A percentile compares a stretch with the other conserved stretches of the same genome.
phyloP scores from a whole-genome alignment of 2,329 filamentous ascomycete genomes.

The Hypoxylon sp. region DNA sequence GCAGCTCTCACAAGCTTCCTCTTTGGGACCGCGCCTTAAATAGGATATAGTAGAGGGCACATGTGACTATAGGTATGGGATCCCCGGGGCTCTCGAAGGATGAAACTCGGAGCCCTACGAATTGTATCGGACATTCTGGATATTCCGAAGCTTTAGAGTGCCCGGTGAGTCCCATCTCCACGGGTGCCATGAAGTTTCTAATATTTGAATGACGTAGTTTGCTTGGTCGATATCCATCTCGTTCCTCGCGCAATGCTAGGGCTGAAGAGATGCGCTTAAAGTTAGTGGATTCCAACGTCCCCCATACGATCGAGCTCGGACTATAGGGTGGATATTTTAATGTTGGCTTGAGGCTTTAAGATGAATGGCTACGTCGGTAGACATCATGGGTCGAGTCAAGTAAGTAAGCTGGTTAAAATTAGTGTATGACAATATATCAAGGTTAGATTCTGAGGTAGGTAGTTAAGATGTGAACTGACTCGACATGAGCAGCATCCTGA shows the following conservation, averaged over 20 bases:
- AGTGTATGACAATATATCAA: constrained; percentile 8
- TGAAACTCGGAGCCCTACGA: neutral
- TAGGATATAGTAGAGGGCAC: neutral
- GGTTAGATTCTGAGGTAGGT: neutral
- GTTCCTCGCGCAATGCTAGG: neutral
- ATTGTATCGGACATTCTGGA: constrained; percentile 21
- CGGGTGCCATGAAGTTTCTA: neutral
- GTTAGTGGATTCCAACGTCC: constrained; percentile 1
- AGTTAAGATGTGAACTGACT: constrained; percentile 9
- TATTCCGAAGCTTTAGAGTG: constrained; percentile 13
- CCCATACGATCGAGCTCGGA: neutral
- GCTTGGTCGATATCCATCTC: neutral
- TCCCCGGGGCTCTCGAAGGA: neutral
- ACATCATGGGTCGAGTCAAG: constrained; percentile 1
- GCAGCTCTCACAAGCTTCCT: constrained; percentile 19
- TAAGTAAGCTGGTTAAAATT: constrained; percentile 3
- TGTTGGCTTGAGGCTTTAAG: constrained; percentile 2
- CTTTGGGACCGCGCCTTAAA: constrained; percentile 14
- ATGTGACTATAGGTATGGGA: neutral
- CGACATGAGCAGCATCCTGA: constrained; percentile 4
- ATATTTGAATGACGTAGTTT: constrained; percentile 12
- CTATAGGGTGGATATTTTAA: constrained; percentile 1
- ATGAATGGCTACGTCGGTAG: neutral
- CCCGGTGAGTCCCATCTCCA: neutral
- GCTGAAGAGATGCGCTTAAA: constrained; percentile 1